Base-by-base conservation (phyloP, 2,329 filamentous ascomycete species). In the Colletotrichum tofieldiae region DNA sequence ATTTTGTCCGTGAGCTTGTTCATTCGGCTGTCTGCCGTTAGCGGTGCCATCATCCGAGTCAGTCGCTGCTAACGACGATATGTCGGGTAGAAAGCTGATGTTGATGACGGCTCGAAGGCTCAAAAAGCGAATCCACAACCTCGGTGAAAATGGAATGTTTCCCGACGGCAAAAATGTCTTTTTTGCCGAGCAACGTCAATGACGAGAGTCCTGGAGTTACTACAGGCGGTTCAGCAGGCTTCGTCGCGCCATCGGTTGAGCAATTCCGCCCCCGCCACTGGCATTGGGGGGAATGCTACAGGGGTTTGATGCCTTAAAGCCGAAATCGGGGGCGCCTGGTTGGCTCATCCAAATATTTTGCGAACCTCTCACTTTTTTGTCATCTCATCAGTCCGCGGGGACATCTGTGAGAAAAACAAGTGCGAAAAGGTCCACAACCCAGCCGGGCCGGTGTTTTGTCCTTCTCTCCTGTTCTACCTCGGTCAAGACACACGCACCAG, bases 321-420 rank as follows among this genome's bases (percentile, higher is more conserved):
- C 69, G 65, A 72, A 72, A 55, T 65, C 69, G 69, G 69, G 59
- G 51, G 52, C 16, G 20, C 43, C 37, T 47, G 55, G 35, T 63
- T 32, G 56, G 39, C 9, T 60, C 43, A 47, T 39, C 47, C 51
- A 47, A 64, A 55, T 63, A 39, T 64, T 51, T 51, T 29, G 45
- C 37, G 59, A 58, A 52, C 65, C 39, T 52, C 51, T 29, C 29
- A 58, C 65, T 69, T 69, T 68, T 63, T 37, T 23, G 41, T 18
- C 54, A 29, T 41, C 39, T 64, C 55, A 47, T 58, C 51, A 52
- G 26, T 35, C n/a, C 26, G 43, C 51, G 29, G 16, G 49, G 41
- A 29, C 35, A 35, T 41, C 23, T 51, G 6, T 16, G n/a, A 26
- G 6, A 12, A 35, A 18, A 39, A 35, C 23, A 55, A 29, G 20